Conservation (phyloP, 129 eudicot genomes). For the Erigeron canadensis region DNA sequence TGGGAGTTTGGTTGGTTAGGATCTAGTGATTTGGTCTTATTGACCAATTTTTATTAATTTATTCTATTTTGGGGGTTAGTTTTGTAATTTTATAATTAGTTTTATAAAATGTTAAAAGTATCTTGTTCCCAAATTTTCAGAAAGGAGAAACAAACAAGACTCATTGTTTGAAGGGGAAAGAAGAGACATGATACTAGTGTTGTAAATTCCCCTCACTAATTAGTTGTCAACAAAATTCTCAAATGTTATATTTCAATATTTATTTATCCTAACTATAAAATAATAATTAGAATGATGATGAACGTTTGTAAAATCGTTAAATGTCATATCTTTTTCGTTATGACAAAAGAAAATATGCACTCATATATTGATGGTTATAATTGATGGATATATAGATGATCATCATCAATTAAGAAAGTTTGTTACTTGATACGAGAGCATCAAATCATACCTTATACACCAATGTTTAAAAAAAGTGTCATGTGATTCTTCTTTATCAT, state of each 20-base stretch:
- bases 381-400: neutral
- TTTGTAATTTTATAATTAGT: slow-evolving; percentile 29
- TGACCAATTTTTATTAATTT: slow-evolving; percentile 28
- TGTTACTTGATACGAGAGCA: neutral
- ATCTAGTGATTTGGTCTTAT: slow-evolving; percentile 29
- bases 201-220: slow-evolving; percentile 38
- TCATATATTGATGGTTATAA: too few relatives aligned
- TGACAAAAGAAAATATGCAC: too few relatives aligned
- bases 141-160: slow-evolving; percentile 15
- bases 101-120: slow-evolving; percentile 7
- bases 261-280: too few relatives aligned
- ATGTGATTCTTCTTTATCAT: neutral
- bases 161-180: slow-evolving; percentile 29
- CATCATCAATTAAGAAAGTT: neutral
- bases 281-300: too few relatives aligned
- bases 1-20: slow-evolving; percentile 24
- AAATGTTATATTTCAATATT: neutral
- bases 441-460: neutral
- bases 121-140: slow-evolving; percentile 19
- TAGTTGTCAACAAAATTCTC: slow-evolving; percentile 12
- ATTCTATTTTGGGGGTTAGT: slow-evolving; percentile 30
- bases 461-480: neutral
- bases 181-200: slow-evolving; percentile 33
- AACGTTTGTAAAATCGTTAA: too few relatives aligned
- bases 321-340: too few relatives aligned